Evolutionary conservation across 805 yeast genomes (phyloP), one percentile per base, ranked within the genome.

Genomic region (Kuraishia borneana): DNA sequence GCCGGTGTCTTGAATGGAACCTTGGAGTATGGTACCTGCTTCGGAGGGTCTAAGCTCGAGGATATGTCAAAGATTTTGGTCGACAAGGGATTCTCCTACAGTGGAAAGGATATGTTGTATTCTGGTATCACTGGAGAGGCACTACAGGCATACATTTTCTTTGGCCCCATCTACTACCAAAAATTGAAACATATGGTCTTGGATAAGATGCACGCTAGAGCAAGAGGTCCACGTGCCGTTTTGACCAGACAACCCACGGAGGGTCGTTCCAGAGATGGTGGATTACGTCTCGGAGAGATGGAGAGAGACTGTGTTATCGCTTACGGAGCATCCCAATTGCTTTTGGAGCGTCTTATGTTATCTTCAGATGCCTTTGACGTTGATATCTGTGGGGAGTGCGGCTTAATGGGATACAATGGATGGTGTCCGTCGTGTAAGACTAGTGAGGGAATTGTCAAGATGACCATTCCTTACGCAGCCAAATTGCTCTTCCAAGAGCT

Each of bases 271-370:
- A 75, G 98, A 60, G 98, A 92, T 60, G 98, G 98, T 73, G 98
- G 98, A 54, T 71, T 92, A 55, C 80, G 98, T 67, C 71, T 92
- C 57, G 98, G 98, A 50, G 98, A 92, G 64, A 92, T 92, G 98
- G 98, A 92, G 59, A 82, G 98, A 61, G 98, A 92, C 66, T 92
- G 98, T 79, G 95, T 92, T 43, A 94, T 92, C 61, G 98, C 98
- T 1, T 92, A 92, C 50, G 98, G 98, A 51, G 98, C 98, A 1
- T 88, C 96, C 4, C 97, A 89, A 59, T 64, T 92, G 45, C 67
- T 92, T 44, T 63, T 92, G 41, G 98, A 92, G 60, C 76, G 98
- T 59, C 70, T 92, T 50, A 92, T 92, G 98, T 63, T 88, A 34
- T 83, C 95, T 35, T 88, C 97, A 0, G 98, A 92, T 64, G 97